phyloP scores from a whole-genome alignment of 2,329 filamentous ascomycete species.

The Elsinoe ampelina region DNA sequence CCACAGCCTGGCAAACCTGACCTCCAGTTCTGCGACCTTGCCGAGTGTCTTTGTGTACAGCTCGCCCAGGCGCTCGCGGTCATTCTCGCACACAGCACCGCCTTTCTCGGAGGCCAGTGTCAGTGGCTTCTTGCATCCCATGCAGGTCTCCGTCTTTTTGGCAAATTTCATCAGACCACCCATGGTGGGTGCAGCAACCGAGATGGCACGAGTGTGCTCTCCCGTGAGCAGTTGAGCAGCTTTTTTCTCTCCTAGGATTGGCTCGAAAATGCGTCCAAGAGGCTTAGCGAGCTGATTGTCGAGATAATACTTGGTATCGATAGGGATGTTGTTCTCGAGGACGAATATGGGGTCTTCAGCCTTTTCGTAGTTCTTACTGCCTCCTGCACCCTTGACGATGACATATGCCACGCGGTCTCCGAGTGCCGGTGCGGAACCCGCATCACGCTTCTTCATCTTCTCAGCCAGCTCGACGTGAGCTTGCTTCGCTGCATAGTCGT shows the following conservation, averaged over 20 bases:
- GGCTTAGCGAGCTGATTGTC: slow-evolving; percentile 98
- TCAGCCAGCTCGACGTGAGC: slow-evolving; percentile 92
- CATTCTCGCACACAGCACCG: slow-evolving; percentile 83
- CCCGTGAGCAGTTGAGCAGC: slow-evolving; percentile 78
- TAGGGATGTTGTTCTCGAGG: slow-evolving; percentile 92
- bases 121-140: slow-evolving; percentile 97
- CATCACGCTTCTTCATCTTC: slow-evolving; percentile 94
- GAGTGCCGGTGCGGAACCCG: slow-evolving; percentile 81
- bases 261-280: slow-evolving; percentile 90
- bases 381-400: slow-evolving; percentile 83
- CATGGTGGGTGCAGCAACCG: slow-evolving; percentile 80
- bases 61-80: slow-evolving; percentile 75
- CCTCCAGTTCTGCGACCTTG: slow-evolving; percentile 84
- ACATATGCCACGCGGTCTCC: slow-evolving; percentile 97
- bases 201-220: slow-evolving; percentile 89
- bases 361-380: slow-evolving; percentile 91
- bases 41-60: slow-evolving; percentile 85
- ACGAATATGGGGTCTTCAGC: slow-evolving; percentile 97
- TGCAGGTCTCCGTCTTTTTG: slow-evolving; percentile 95
- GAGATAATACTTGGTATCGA: slow-evolving; percentile 96
- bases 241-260: slow-evolving; percentile 89
- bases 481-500: slow-evolving; percentile 82
- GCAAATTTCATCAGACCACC: slow-evolving; percentile 97
- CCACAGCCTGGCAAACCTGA: slow-evolving; percentile 87
- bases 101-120: slow-evolving; percentile 66